Evolutionary conservation across 495 filamentous ascomycete genomes (phyloP), one percentile per base, ranked within the genome.

Genomic region (Penicillium robsamsonii): DNA sequence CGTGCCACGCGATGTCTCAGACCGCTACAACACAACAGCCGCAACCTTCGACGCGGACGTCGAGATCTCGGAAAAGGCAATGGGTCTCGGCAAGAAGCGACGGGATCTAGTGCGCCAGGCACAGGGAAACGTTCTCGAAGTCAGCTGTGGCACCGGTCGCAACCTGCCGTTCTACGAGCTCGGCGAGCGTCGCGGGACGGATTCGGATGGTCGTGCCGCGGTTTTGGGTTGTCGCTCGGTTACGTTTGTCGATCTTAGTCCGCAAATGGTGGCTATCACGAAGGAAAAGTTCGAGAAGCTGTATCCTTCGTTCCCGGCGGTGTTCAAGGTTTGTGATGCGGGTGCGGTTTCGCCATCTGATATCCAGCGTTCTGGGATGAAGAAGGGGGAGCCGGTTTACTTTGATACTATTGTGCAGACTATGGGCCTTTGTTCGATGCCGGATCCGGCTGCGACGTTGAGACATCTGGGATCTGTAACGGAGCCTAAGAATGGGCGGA

Each of bases 401-500:
- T 98, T 88, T 71, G 91, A 97, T 73, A 96, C 90, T 2, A 77
- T 97, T 33, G 67, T 98, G 45, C 91, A 97, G 70, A 95, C 91
- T 13, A 96, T 97, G 84, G 92, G 92, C 1, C 73, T 97, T 5
- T 98, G 94, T 75, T 93, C 88, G 46, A 92, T 92, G 43, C 74
- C 78, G 5, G 84, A 89, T 59, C 95, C 93, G 13, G 82, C 81
- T 15, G 75, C 69, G 11, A 78, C 94, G 45, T 75, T 97, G 50
- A 71, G 77, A 31, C 76, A 78, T 70, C 50, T 79, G 25, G 73
- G 71, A 3, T 44, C 60, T 22, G 67, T 77, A 49, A 71, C 73
- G 25, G 75, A 80, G 61, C 78, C 71, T 49, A 49, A 49, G 15
- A 76, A 76, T 48, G 92, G 92, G 2, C 81, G 82, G 43, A 92